A percentile compares a stretch with the other conserved stretches of the same genome.
These are phyloP conservation scores for Prunus yedoensis DNA, from an alignment of 331 rosid species.

Conservation along the genomic window DNA sequence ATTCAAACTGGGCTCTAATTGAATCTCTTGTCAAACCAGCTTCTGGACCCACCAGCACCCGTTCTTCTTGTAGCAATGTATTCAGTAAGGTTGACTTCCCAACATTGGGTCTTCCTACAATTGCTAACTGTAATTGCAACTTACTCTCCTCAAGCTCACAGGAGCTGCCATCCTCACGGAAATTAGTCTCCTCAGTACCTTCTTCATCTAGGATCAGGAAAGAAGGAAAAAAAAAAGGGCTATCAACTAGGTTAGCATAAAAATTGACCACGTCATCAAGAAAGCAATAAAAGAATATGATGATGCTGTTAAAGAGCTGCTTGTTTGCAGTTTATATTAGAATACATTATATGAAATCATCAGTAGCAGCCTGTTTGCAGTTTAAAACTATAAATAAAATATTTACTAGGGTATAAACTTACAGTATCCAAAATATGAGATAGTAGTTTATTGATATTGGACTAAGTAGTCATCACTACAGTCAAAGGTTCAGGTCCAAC, in stretches of 20 bases:
- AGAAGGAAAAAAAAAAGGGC: not conserved
- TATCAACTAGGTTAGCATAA: not conserved
- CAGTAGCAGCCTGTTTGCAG: not conserved
- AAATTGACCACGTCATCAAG: not conserved
- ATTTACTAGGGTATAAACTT: not conserved
- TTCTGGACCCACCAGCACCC: constrained; percentile 97
- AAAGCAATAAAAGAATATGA: not conserved
- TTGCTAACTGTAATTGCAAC: constrained; percentile 79
- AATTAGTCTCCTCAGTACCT: constrained; percentile 13
- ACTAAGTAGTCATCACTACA: not conserved
- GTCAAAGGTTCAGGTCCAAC: not conserved
- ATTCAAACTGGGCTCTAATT: constrained; percentile 84
- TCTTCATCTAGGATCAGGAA: constrained; percentile 45
- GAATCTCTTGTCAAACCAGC: constrained; percentile 97
- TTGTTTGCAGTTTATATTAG: not conserved
- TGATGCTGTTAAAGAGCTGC: not conserved
- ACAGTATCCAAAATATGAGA: not conserved
- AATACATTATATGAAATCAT: not conserved
- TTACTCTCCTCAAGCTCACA: constrained; percentile 62
- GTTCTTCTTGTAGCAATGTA: constrained; percentile 81
- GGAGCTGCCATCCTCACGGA: constrained; percentile 27
- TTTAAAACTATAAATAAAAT: not conserved
- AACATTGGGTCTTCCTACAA: constrained; percentile 96
- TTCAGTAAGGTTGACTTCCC: constrained; percentile 93
- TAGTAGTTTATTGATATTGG: not conserved